These are phyloP conservation scores for Teratosphaeria destructans DNA, from an alignment of 2,329 filamentous ascomycete genomes.

Conservation along the genomic window DNA sequence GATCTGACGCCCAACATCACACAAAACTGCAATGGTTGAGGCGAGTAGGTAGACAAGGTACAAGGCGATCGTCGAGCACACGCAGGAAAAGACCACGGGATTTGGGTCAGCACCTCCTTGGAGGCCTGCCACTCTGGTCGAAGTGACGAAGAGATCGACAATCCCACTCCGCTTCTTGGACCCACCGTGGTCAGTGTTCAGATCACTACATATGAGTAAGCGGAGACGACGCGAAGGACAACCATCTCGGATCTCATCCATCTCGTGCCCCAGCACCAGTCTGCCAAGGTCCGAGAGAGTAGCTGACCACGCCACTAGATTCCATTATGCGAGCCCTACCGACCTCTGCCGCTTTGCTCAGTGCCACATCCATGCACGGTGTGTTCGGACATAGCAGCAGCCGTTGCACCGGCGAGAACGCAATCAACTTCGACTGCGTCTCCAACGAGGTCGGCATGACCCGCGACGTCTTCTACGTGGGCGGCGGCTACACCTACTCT, in stretches of 20 bases:
- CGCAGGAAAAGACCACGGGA: too few species aligned
- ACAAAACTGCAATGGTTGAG: background rate
- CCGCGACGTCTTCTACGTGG: slow-evolving; percentile 13
- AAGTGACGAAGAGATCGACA: background rate
- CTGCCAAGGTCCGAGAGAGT: too few species aligned
- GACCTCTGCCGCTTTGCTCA: background rate
- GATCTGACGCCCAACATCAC: background rate
- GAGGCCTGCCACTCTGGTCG: background rate
- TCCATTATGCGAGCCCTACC: background rate
- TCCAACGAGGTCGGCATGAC: background rate
- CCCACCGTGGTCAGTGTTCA: background rate
- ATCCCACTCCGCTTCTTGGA: background rate
- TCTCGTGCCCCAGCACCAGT: background rate
- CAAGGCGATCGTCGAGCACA: too few species aligned
- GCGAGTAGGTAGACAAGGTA: background rate
- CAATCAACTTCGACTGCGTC: background rate
- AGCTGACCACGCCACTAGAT: background rate
- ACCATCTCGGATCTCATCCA: background rate
- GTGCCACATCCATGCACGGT: background rate
- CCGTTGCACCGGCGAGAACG: background rate
- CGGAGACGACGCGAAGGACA: background rate
- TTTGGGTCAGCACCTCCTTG: background rate
- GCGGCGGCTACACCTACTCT: slow-evolving; percentile 15
- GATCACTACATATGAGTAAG: too few species aligned
- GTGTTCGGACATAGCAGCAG: background rate